Conservation (phyloP, 106 monocot species). For the Phalaenopsis equestris region DNA sequence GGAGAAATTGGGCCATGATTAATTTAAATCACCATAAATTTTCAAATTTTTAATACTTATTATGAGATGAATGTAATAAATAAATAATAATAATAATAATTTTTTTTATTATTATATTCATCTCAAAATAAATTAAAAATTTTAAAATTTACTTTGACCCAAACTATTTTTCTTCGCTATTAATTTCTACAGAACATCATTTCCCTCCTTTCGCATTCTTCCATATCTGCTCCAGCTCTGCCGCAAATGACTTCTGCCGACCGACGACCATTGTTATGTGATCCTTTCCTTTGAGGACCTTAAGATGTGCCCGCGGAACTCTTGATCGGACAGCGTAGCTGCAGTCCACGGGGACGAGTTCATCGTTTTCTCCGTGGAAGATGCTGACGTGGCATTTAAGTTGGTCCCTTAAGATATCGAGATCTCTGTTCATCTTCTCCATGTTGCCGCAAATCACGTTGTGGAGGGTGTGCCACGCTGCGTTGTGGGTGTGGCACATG, state of each 20-base stretch:
- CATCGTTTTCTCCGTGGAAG: not conserved
- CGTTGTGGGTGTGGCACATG: slow-evolving; percentile 10
- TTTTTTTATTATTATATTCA: too few species aligned
- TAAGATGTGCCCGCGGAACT: not conserved
- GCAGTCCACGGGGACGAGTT: slow-evolving; percentile 3
- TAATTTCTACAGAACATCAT: not conserved
- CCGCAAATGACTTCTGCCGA: not conserved
- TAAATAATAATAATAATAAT: too few species aligned
- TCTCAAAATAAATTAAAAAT: too few species aligned
- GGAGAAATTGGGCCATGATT: too few species aligned
- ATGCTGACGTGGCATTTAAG: slow-evolving; percentile 4
- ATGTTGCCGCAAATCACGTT: slow-evolving; percentile 2
- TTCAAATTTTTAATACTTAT: too few species aligned
- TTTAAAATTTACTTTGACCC: too few species aligned
- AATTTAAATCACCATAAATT: too few species aligned
- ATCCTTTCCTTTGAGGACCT: not conserved
- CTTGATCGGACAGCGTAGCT: not conserved
- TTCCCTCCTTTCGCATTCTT: not conserved
- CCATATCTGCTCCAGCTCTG: slow-evolving; percentile 7
- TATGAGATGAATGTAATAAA: too few species aligned
- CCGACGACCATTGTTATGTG: slow-evolving; percentile 7
- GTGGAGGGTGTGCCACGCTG: slow-evolving; percentile 12
- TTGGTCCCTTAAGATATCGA: not conserved
- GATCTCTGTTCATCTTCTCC: not conserved
- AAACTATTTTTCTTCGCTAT: too few species aligned